Evolutionary conservation across 192 early-diverging fungal genomes (phyloP), one percentile per base, ranked within the genome.

Genomic region (Mortierella claussenii): DNA sequence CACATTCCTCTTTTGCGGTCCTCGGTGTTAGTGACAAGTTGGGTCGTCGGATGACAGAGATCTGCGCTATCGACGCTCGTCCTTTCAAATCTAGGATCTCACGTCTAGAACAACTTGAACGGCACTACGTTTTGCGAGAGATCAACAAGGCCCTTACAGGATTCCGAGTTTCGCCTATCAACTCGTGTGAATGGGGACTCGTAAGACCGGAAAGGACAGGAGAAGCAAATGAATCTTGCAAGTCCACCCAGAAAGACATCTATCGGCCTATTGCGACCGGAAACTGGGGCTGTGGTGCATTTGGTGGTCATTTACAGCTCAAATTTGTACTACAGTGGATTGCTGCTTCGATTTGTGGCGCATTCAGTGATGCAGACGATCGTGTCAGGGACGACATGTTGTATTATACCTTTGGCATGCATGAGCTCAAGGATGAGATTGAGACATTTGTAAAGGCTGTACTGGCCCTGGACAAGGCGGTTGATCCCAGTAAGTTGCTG

Each of bases 241-340:
- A 3, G 8, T 27, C 1, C 18, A 26, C 0, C 13, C 3, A 4
- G 23, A 20, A 23, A 11, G 32, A 47, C 33, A 34, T 30, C 73
- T 44, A 47, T 23, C 73, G 73, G 5, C 64, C 73, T 12, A 76
- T 76, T 18, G 73, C 73, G 4, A 76, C 64, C 11, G 73, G 73
- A 53, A 76, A 76, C 64, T 76, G 73, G 73, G 73, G 73, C n/a
- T 76, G 73, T 17, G 73, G 73, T n/a, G 73, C 73, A 37, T 76
- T 76, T 65, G 73, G 73, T 18, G 73, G 73, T 3, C 63, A 76
- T 40, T 45, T 67, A 20, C 73, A 76, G 40, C 73, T 76, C 58
- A 76, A 76, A 36, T 76, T 76, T 67, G 59, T 76, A 7, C 48
- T 76, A 20, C 73, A 76, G 21, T 76, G 73, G 73, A 55, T 76